Base-by-base conservation (phyloP, 2,329 filamentous ascomycete genomes). In the Alternaria viburni region DNA sequence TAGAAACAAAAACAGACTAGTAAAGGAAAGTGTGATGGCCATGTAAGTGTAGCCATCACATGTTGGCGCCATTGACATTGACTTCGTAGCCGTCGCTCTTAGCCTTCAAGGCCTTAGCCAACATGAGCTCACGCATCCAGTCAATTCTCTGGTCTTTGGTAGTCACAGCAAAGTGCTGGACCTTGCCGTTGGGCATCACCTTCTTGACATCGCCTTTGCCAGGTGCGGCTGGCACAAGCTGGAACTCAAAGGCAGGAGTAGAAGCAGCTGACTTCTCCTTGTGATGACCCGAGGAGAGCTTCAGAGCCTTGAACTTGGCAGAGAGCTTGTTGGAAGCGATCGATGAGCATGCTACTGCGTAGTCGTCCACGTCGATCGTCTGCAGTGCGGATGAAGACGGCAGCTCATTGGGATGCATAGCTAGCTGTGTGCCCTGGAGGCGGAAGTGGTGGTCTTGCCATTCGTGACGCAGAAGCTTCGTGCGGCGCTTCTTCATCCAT, bases 101-200 rank as follows among this genome's bases (percentile, higher is more conserved):
- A 81, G 93, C 91, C 84, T 90, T 92, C 77, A 93, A 83, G 17
- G 93, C 93, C 83, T 96, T 96, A 57, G 93, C 93, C 49, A 96
- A 88, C 93, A 96, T 96, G 65, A 96, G 83, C 85, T 96, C 93
- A 58, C 93, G 86, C 93, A 96, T 96, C 96, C 96, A 99, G 79
- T 97, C 95, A 74, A 98, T 97, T 65, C 95, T 88, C 77, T 97
- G 92, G 76, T 97, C 93, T 47, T 65, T 62, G 55, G 65, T 67
- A 12, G 55, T 67, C 1, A 64, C 60, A 30, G 95, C 93, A 78
- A 98, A 98, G 78, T 98, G 93, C 76, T 98, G 95, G 47, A 92
- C 91, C 86, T 97, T 97, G 72, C 88, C 89, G 44, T 76, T 74
- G 6, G 75, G 74, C 59, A 77, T 64, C 41, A 79, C 71, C 54